These are phyloP conservation scores for Paramecium bursaria DNA, from an alignment of 73 alveolate species.

Conservation along the genomic window DNA sequence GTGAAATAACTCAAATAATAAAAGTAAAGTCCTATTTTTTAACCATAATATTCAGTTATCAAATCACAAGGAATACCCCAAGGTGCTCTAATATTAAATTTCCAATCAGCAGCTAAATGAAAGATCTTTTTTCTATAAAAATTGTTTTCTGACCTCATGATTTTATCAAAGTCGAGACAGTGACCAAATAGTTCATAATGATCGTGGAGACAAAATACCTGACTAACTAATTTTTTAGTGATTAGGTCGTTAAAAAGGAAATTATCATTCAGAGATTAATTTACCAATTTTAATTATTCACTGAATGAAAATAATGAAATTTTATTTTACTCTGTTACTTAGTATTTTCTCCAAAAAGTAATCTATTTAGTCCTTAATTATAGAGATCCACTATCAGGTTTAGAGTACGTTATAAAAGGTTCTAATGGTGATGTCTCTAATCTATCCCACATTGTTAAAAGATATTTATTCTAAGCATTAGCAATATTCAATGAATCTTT, in stretches of 20 bases:
- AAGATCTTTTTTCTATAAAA: slow-evolving; percentile 10
- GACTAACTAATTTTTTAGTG: background rate
- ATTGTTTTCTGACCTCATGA: background rate
- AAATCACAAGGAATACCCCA: background rate
- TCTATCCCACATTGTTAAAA: background rate
- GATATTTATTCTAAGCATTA: slow-evolving; percentile 1
- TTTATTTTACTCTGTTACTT: slow-evolving; percentile 1
- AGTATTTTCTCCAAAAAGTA: slow-evolving; percentile 25
- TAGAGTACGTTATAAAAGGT: background rate
- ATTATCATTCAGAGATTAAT: background rate
- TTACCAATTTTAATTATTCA: slow-evolving; percentile 16
- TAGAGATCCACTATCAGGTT: background rate
- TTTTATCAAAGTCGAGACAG: background rate
- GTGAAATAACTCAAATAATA: slow-evolving; percentile 33
- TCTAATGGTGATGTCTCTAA: background rate
- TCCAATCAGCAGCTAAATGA: slow-evolving; percentile 25
- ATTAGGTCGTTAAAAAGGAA: background rate
- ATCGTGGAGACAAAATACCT: slow-evolving; percentile 41
- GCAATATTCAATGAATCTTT: slow-evolving; percentile 26
- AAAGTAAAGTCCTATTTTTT: slow-evolving; percentile 23
- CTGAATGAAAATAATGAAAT: slow-evolving; percentile 19
- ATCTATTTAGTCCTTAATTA: background rate
- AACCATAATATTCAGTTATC: slow-evolving; percentile 31
- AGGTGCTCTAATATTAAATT: slow-evolving; percentile 11
- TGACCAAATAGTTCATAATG: slow-evolving; percentile 17